Evolutionary conservation across 2,329 filamentous ascomycete species (phyloP).

Genomic region (Claviceps monticola): DNA sequence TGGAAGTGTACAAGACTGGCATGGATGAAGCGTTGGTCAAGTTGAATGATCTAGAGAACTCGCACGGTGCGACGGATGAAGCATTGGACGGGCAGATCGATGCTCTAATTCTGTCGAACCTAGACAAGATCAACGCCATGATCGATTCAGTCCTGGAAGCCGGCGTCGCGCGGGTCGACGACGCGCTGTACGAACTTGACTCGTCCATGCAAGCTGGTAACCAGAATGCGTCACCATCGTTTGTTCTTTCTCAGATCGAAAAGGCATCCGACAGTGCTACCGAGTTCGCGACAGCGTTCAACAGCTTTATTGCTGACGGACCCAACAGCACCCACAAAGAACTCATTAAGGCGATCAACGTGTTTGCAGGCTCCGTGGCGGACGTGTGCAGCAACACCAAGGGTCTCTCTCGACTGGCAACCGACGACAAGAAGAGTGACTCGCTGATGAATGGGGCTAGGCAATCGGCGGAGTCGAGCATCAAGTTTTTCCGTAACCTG

Average conservation of each 20-base stretch:
- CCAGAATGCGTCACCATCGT: slow-evolving; percentile 89
- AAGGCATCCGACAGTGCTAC: slow-evolving; percentile 90
- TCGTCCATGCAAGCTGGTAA: slow-evolving; percentile 98
- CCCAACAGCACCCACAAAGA: slow-evolving; percentile 81
- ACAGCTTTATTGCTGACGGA: slow-evolving; percentile 95
- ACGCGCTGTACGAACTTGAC: slow-evolving; percentile 92
- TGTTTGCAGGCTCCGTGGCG: slow-evolving; percentile 79
- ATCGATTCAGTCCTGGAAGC: slow-evolving; percentile 93
- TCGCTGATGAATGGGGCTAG: slow-evolving; percentile 70
- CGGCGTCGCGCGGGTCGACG: slow-evolving; percentile 85
- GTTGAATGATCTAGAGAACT: slow-evolving; percentile 73
- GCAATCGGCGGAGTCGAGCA: slow-evolving; percentile 71
- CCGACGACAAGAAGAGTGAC: slow-evolving; percentile 89
- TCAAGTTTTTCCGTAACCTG: slow-evolving; percentile 88
- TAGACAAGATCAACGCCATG: slow-evolving; percentile 91
- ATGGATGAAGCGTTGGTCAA: slow-evolving; percentile 95
- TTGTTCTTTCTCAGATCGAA: slow-evolving; percentile 91
- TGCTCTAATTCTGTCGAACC: slow-evolving; percentile 69
- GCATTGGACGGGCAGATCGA: slow-evolving; percentile 86
- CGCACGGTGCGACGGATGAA: slow-evolving; percentile 60
- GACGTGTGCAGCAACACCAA: slow-evolving; percentile 96
- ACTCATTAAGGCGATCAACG: slow-evolving; percentile 82
- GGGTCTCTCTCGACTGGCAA: slow-evolving; percentile 81
- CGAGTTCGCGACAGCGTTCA: slow-evolving; percentile 96
- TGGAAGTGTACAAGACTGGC: slow-evolving; percentile 94